phyloP scores from a whole-genome alignment of 2,329 filamentous ascomycete species.

The Albifimbria verrucaria region DNA sequence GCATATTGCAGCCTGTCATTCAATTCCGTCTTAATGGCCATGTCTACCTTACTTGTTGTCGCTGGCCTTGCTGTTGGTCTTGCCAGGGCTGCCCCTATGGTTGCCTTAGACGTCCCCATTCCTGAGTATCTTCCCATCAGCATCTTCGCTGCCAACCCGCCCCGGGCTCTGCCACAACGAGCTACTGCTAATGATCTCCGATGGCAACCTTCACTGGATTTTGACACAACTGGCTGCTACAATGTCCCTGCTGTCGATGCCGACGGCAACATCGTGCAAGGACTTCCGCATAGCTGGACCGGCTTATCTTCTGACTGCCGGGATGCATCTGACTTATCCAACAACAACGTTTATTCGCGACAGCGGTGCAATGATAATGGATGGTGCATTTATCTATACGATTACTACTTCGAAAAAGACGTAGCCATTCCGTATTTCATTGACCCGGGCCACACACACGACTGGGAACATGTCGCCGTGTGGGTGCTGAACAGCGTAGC shows the following conservation, averaged over 20 bases:
- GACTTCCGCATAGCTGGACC: conserved; percentile 1
- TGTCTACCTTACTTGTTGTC: neutral
- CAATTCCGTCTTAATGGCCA: neutral
- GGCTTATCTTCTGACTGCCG: neutral
- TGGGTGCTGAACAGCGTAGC: neutral
- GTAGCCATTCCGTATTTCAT: neutral
- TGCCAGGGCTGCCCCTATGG: neutral
- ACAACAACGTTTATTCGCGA: conserved; percentile 1
- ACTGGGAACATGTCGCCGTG: conserved; percentile 3
- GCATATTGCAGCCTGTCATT: neutral
- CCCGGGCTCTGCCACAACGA: conserved; percentile 13
- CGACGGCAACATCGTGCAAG: neutral
- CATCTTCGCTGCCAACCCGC: conserved; percentile 8
- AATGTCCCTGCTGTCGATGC: conserved; percentile 1
- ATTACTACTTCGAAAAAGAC: conserved; percentile 4
- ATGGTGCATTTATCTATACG: conserved; percentile 3
- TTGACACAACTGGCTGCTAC: conserved; percentile 1
- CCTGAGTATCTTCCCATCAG: neutral
- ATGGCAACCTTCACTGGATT: conserved; percentile 19
- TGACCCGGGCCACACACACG: conserved; percentile 3
- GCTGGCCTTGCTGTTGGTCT: neutral
- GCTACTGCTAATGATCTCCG: conserved; percentile 16
- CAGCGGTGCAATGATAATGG: conserved; percentile 5
- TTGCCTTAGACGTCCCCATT: neutral
- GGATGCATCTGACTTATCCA: neutral